Conservation (phyloP, 192 early-diverging fungal genomes). For the Coemansia sp. region DNA sequence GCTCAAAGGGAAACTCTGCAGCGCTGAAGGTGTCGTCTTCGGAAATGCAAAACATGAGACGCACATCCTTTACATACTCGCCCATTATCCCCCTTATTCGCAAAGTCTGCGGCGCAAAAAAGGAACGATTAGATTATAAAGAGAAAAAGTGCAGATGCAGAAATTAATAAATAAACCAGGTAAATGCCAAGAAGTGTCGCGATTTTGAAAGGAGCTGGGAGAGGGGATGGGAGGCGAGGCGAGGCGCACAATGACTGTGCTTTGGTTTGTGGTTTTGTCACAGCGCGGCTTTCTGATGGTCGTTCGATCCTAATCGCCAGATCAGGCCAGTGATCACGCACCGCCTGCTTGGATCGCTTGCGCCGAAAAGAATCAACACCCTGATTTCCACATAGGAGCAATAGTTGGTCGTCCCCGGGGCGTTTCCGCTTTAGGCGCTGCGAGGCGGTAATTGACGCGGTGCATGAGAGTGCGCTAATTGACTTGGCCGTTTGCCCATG, state of each 20-base stretch:
- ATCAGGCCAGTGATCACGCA: too few relatives aligned
- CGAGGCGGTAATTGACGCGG: too few relatives aligned
- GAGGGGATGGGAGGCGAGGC: too few relatives aligned
- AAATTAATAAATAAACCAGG: not conserved
- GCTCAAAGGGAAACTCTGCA: conserved; percentile 43
- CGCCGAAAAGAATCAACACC: not conserved
- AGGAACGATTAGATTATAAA: not conserved
- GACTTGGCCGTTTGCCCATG: not conserved
- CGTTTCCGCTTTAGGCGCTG: too few relatives aligned
- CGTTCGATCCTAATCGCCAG: too few relatives aligned
- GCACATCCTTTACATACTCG: conserved; percentile 31
- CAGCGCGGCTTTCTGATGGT: too few relatives aligned
- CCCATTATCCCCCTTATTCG: too few relatives aligned
- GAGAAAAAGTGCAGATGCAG: not conserved
- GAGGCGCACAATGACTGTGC: too few relatives aligned
- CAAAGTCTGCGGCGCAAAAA: not conserved
- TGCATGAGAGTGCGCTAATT: not conserved
- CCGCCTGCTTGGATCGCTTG: not conserved
- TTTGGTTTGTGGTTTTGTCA: too few relatives aligned
- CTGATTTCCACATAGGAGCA: too few relatives aligned
- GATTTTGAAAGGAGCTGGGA: not conserved
- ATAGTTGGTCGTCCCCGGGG: too few relatives aligned
- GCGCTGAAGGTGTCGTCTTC: conserved; percentile 36
- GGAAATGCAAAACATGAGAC: conserved; percentile 20
- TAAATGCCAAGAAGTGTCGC: not conserved